Conservation (phyloP, 2,329 filamentous ascomycete species). For the Cercospora brassicicola region DNA sequence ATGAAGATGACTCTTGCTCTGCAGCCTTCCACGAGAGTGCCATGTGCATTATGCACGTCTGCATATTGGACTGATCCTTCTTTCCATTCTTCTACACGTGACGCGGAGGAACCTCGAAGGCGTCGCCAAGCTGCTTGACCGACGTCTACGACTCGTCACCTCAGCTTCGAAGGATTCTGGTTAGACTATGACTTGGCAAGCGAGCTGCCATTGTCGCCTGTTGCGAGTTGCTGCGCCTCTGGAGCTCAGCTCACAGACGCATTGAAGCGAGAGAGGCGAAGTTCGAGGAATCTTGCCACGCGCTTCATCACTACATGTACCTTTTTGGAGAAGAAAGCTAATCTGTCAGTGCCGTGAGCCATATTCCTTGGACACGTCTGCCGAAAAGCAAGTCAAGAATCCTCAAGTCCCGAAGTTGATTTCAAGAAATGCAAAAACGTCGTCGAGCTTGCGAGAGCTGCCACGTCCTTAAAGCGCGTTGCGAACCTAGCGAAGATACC, state of each 20-base stretch:
- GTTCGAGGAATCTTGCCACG: background rate
- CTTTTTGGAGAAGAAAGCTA: background rate
- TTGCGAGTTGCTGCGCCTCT: constrained; percentile 1
- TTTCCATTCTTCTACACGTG: background rate
- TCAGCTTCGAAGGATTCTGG: background rate
- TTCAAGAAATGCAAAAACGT: constrained; percentile 2
- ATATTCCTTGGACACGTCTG: too few species aligned
- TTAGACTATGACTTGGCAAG: background rate
- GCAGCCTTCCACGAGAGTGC: background rate
- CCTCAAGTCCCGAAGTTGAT: background rate
- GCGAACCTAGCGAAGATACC: constrained; percentile 10
- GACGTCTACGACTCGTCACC: background rate
- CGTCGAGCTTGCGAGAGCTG: constrained; percentile 20
- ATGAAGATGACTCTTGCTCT: background rate
- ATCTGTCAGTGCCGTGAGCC: background rate
- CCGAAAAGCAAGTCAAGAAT: too few species aligned
- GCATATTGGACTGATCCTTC: background rate
- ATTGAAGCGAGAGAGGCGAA: background rate
- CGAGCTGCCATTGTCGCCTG: background rate
- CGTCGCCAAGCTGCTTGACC: background rate
- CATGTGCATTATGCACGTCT: background rate
- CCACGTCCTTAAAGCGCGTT: constrained; percentile 18
- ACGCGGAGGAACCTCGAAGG: background rate
- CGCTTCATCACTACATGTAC: background rate
- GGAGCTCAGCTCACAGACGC: background rate